These are phyloP conservation scores for Hermanozyma aechmeae DNA, from an alignment of 805 yeast genomes.

Conservation along the genomic window DNA sequence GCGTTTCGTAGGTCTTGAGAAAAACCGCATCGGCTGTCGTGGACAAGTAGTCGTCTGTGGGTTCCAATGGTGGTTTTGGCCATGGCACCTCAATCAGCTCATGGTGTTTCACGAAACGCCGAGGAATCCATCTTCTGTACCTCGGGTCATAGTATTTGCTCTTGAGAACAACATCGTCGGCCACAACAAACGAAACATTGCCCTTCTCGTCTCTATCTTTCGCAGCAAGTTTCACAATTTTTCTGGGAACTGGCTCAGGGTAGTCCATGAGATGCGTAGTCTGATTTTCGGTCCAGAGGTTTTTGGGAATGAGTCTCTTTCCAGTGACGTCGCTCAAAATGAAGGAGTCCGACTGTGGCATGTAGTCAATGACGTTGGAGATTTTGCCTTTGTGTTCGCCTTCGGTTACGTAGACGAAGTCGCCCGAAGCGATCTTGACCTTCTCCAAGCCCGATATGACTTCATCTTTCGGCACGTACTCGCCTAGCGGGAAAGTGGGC, in stretches of 20 bases:
- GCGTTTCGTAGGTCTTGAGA: constrained; percentile 68
- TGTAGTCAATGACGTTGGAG: constrained; percentile 54
- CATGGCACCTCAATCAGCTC: constrained; percentile 73
- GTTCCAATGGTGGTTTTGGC: constrained; percentile 60
- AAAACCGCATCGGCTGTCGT: constrained; percentile 50
- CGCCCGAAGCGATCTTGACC: constrained; percentile 64
- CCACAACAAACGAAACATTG: constrained; percentile 59
- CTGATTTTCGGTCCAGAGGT: constrained; percentile 66
- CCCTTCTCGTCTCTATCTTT: constrained; percentile 65
- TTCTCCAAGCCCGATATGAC: too few relatives aligned
- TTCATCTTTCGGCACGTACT: constrained; percentile 24
- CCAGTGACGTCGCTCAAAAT: constrained; percentile 63
- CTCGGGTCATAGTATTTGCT: constrained; percentile 69
- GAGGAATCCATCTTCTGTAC: constrained; percentile 65
- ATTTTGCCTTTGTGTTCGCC: constrained; percentile 73
- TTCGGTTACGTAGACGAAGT: constrained; percentile 59
- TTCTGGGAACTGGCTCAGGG: constrained; percentile 54
- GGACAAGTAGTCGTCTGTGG: constrained; percentile 47
- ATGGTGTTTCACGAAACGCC: constrained; percentile 65
- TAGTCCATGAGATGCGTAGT: constrained; percentile 60
- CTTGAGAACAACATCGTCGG: constrained; percentile 58
- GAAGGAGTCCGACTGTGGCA: constrained; percentile 51
- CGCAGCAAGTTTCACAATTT: constrained; percentile 67
- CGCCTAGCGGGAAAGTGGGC: constrained; percentile 23
- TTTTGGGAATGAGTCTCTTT: constrained; percentile 59